Conservation (phyloP, 192 early-diverging fungal genomes). For the Bifiguratus adelaidae region DNA sequence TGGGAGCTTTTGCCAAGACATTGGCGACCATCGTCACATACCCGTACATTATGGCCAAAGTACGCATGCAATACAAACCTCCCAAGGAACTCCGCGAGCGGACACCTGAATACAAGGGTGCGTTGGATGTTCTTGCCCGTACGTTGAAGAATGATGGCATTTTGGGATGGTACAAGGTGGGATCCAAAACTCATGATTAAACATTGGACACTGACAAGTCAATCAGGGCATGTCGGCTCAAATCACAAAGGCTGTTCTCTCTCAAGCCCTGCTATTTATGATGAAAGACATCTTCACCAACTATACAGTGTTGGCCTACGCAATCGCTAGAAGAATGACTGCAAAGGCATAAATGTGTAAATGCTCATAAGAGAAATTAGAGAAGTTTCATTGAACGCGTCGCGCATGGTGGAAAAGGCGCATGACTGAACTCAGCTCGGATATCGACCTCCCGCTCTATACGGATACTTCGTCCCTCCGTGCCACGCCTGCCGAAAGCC, state of each 20-base stretch:
- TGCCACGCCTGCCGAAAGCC: no score
- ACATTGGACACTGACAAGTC: not conserved
- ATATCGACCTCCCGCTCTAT: no score
- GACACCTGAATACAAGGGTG: constrained; percentile 58
- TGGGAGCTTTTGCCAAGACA: constrained; percentile 90
- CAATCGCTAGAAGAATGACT: constrained; percentile 15
- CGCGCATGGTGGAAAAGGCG: no score
- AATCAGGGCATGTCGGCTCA: constrained; percentile 89
- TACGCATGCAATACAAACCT: constrained; percentile 87
- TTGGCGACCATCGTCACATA: constrained; percentile 80
- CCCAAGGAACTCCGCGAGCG: constrained; percentile 46
- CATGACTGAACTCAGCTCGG: no score
- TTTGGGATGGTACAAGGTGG: constrained; percentile 88
- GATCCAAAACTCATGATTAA: no score
- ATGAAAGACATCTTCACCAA: constrained; percentile 85
- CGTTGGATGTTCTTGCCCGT: constrained; percentile 77
- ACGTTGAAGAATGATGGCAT: constrained; percentile 73
- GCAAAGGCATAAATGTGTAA: no score
- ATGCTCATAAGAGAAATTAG: no score
- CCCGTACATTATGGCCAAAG: constrained; percentile 99
- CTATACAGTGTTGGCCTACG: constrained; percentile 58
- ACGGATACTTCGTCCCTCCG: no score
- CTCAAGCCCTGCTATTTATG: constrained; percentile 95
- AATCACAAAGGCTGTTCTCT: constrained; percentile 98
- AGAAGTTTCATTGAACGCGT: no score